Conservation (phyloP, 192 early-diverging fungal genomes). For the Podila epicladia region DNA sequence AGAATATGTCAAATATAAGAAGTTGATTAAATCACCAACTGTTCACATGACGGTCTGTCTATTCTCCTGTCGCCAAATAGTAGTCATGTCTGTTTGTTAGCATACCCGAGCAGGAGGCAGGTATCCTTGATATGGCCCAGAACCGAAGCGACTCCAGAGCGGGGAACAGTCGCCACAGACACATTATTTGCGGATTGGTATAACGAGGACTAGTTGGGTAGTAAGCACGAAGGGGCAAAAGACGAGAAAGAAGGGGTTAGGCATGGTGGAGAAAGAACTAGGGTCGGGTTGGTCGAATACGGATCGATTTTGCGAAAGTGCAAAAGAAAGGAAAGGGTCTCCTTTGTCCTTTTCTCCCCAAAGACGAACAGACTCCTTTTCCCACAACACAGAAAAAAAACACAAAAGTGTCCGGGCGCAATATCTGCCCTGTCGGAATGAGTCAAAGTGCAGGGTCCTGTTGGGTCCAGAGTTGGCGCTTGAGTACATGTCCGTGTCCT, state of each 20-base stretch:
- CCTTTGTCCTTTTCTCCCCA: not conserved
- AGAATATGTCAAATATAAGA: not conserved
- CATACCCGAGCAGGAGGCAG: slow-evolving; percentile 56
- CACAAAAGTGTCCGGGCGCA: no score
- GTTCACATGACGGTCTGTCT: not conserved
- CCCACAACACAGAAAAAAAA: no score
- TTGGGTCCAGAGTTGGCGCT: no score
- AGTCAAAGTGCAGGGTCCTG: no score
- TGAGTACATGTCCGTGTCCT: no score
- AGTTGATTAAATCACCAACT: not conserved
- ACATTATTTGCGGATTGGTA: slow-evolving; percentile 27
- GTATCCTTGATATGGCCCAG: slow-evolving; percentile 62
- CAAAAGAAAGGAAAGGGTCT: not conserved
- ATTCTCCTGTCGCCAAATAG: not conserved
- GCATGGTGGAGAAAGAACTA: not conserved
- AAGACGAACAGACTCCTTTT: no score
- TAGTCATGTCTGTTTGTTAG: not conserved
- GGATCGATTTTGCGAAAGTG: not conserved
- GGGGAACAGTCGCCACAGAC: slow-evolving; percentile 7
- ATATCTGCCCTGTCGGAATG: no score
- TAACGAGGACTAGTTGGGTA: slow-evolving; percentile 25
- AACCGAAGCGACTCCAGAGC: slow-evolving; percentile 37
- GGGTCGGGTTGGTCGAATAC: not conserved
- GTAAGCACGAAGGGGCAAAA: not conserved
- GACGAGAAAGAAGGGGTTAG: not conserved